A percentile compares a stretch with the other conserved stretches of the same genome.
Evolutionary conservation across 768 basidiomycete species (phyloP).

Genomic region (Clathrus columnatus): DNA sequence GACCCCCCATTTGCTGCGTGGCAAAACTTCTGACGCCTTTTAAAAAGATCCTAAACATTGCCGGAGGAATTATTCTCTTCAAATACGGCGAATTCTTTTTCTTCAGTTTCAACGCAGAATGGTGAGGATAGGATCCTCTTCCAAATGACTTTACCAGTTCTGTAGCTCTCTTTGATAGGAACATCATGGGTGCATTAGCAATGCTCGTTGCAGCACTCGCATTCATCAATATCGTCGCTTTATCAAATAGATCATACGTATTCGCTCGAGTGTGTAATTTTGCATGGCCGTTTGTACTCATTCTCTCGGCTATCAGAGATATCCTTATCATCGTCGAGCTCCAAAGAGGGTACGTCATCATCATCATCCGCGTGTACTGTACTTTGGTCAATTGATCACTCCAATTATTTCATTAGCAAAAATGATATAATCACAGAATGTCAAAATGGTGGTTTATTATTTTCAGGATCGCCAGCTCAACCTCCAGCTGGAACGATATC

Average conservation of each 20-base stretch:
- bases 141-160: background rate
- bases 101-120: conserved; percentile 53
- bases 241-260: conserved; percentile 61
- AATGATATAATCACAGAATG: conserved; percentile 69
- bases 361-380: background rate
- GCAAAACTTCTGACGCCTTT: conserved; percentile 6
- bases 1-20: background rate
- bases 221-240: conserved; percentile 45
- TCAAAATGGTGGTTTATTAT: conserved; percentile 55
- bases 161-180: conserved; percentile 33
- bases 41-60: conserved; percentile 45
- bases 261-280: conserved; percentile 58
- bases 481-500: conserved; percentile 34
- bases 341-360: conserved; percentile 35
- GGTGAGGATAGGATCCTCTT: conserved; percentile 28
- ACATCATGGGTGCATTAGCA: conserved; percentile 62
- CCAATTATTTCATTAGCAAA: too few relatives aligned
- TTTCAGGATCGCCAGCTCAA: conserved; percentile 7
- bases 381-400: background rate
- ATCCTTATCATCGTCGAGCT: conserved; percentile 69
- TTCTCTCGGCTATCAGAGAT: conserved; percentile 53
- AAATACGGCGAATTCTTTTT: conserved; percentile 53
- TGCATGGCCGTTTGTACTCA: conserved; percentile 64
- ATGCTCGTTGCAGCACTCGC: conserved; percentile 44
- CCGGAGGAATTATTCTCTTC: conserved; percentile 56